These are phyloP conservation scores for Penicillium daleae DNA, from an alignment of 495 filamentous ascomycete species.

Conservation along the genomic window DNA sequence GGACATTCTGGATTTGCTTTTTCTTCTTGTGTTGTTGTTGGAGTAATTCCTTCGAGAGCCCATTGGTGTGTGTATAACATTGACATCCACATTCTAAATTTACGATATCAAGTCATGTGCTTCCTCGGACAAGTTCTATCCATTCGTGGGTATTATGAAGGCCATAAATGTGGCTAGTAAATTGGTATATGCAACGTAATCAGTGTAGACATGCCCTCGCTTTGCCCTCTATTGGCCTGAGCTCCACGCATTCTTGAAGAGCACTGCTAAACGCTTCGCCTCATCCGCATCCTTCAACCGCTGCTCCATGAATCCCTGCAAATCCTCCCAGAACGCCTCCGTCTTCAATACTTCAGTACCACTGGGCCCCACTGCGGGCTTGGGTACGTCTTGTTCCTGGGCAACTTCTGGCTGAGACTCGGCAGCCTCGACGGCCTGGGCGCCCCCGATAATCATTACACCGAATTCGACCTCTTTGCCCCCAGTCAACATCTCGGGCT, in stretches of 20 bases:
- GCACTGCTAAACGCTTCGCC: slow-evolving; percentile 62
- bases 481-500: slow-evolving; percentile 40
- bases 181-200: neutral
- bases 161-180: neutral
- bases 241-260: slow-evolving; percentile 74
- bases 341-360: slow-evolving; percentile 63
- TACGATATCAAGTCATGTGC: neutral
- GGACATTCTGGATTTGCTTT: slow-evolving; percentile 2
- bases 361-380: slow-evolving; percentile 57
- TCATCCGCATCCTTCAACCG: slow-evolving; percentile 72
- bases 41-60: neutral
- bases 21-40: neutral
- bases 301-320: slow-evolving; percentile 79
- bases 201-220: neutral
- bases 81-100: slow-evolving; percentile 6
- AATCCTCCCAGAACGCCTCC: slow-evolving; percentile 85
- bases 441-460: slow-evolving; percentile 82
- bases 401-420: slow-evolving; percentile 36
- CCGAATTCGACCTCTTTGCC: slow-evolving; percentile 67
- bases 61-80: slow-evolving; percentile 21
- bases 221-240: slow-evolving; percentile 26
- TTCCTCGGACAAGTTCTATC: neutral
- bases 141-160: slow-evolving; percentile 6
- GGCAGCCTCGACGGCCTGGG: slow-evolving; percentile 35
- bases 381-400: slow-evolving; percentile 38